phyloP scores from a whole-genome alignment of 148 eudicot genomes.

The Silene uniflora region DNA sequence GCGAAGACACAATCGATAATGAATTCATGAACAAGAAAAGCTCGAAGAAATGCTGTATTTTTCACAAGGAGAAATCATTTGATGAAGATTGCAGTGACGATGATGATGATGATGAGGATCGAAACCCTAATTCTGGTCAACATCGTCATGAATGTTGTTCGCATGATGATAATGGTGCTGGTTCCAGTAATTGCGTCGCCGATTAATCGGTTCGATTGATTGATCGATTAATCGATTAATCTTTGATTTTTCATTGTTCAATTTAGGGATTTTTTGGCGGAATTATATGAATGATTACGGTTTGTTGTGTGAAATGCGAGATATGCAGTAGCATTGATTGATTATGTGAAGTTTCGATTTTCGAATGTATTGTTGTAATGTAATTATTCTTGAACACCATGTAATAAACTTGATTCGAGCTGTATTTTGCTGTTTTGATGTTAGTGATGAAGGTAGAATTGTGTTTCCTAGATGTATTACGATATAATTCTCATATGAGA shows the following conservation, averaged over 20 bases:
- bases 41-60: conserved; percentile 90
- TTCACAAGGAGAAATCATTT: conserved; percentile 81
- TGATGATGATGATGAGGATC: conserved; percentile 34
- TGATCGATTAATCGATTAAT: not conserved
- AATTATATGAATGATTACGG: not conserved
- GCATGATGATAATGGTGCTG: conserved; percentile 23
- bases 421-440: not conserved
- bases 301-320: not conserved
- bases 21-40: conserved; percentile 84
- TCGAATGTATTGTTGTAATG: not conserved
- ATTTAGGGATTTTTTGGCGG: not conserved
- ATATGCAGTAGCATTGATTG: not conserved
- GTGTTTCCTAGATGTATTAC: not conserved
- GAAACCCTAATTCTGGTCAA: conserved; percentile 22
- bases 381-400: not conserved
- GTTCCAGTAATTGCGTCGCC: conserved; percentile 25
- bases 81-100: conserved; percentile 81
- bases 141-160: conserved; percentile 40
- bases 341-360: not conserved
- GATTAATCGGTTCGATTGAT: conserved; percentile 11
- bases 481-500: too few species aligned
- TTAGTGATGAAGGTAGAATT: not conserved
- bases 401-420: not conserved
- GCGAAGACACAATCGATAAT: conserved; percentile 79
- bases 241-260: not conserved